These are phyloP conservation scores for Nicotiana knightiana DNA, from an alignment of 257 asterid genomes.

Conservation along the genomic window DNA sequence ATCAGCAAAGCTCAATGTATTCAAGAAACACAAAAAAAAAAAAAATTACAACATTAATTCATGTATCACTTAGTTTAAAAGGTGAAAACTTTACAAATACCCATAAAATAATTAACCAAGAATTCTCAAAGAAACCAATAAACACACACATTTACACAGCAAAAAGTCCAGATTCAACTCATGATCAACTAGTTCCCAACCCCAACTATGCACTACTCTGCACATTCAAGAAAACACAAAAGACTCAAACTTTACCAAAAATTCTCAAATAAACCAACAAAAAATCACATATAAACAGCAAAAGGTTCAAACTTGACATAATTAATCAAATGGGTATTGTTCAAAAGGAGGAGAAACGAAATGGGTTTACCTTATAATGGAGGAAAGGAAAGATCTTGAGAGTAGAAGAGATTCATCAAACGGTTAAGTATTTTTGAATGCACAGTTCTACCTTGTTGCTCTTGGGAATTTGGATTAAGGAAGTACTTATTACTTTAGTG, in stretches of 20 bases:
- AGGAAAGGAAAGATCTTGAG: neutral
- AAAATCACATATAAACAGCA: neutral
- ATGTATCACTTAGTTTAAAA: conserved; percentile 6
- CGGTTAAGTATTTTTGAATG: neutral
- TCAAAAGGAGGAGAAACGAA: neutral
- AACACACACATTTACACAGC: neutral
- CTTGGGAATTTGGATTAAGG: neutral
- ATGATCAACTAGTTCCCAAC: neutral
- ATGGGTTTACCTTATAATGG: neutral
- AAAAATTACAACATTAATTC: conserved; percentile 8
- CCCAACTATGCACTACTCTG: neutral
- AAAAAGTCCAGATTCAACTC: neutral
- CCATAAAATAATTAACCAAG: conserved; percentile 18
- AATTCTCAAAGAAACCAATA: conserved; percentile 14
- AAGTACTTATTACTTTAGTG: neutral
- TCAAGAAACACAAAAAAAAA: conserved; percentile 10
- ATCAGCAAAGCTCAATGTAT: neutral
- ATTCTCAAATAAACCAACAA: conserved; percentile 14
- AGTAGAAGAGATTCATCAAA: neutral
- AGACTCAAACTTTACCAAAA: conserved; percentile 14
- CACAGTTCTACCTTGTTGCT: neutral
- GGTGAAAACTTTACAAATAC: conserved; percentile 16
- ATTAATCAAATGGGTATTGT: conserved; percentile 4
- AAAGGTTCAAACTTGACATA: neutral
- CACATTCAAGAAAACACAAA: neutral